Percentiles rank a stretch among this genome's conserved stretches.
phyloP scores from a whole-genome alignment of 2,329 filamentous ascomycete genomes.

The Rutstroemia sp. region DNA sequence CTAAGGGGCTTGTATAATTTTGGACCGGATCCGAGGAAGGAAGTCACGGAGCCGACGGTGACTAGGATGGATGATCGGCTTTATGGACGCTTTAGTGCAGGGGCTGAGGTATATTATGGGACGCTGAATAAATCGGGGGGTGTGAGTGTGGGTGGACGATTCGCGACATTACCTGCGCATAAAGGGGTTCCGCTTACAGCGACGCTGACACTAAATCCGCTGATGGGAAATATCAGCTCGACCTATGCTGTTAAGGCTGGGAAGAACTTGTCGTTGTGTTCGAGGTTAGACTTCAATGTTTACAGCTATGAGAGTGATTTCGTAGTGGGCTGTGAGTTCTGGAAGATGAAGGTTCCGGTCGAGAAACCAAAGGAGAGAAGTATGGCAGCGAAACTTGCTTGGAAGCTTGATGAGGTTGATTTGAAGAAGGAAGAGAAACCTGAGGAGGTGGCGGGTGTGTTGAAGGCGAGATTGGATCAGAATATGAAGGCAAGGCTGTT shows the following conservation, averaged over 20 bases:
- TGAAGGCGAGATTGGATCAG: constrained; percentile 87
- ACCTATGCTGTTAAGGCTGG: constrained; percentile 89
- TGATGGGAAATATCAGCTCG: constrained; percentile 89
- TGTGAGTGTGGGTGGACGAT: constrained; percentile 79
- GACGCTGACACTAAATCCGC: constrained; percentile 83
- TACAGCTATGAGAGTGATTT: constrained; percentile 97
- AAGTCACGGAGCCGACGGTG: constrained; percentile 14
- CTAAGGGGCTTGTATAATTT: constrained; percentile 92
- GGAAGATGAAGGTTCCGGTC: constrained; percentile 51
- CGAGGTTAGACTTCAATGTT: constrained; percentile 92
- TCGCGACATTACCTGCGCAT: constrained; percentile 75
- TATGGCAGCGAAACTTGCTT: constrained; percentile 47
- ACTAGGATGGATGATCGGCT: constrained; percentile 45
- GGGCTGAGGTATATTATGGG: constrained; percentile 92
- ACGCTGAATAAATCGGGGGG: constrained; percentile 90
- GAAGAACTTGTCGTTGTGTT: constrained; percentile 74
- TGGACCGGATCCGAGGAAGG: constrained; percentile 38
- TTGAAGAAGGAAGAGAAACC: constrained; percentile 32
- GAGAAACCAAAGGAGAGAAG: constrained; percentile 34
- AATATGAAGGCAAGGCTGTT: constrained; percentile 77
- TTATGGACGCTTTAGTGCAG: constrained; percentile 80
- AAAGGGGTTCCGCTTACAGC: constrained; percentile 87
- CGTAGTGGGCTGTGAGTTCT: constrained; percentile 86
- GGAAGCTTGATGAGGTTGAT: constrained; percentile 36
- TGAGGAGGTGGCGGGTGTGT: constrained; percentile 71